Conservation (phyloP, 164 flowering plant genomes). For the Chimonanthus praecox region DNA sequence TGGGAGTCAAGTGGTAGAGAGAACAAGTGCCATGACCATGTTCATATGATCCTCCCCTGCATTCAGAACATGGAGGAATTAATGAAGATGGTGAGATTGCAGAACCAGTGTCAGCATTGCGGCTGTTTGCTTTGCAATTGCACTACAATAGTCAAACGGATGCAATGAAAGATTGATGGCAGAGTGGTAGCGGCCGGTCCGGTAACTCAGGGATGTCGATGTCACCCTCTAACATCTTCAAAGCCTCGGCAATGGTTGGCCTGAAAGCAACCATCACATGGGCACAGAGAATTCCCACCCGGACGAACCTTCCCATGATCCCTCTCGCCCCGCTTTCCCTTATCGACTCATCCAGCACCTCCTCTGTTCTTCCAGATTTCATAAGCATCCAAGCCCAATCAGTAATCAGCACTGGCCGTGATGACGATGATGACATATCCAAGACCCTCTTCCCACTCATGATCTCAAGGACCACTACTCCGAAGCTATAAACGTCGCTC, state of each 20-base stretch:
- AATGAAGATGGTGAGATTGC: too few relatives aligned
- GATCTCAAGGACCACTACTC: slow-evolving; percentile 38
- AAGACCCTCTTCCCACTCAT: slow-evolving; percentile 26
- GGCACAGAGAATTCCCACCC: slow-evolving; percentile 77
- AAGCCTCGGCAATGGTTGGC: slow-evolving; percentile 64
- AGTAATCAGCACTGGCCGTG: slow-evolving; percentile 40
- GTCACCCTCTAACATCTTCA: slow-evolving; percentile 87
- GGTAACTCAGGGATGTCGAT: slow-evolving; percentile 72
- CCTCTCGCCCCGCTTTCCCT: slow-evolving; percentile 38
- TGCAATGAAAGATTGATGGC: slow-evolving; percentile 30
- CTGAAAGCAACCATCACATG: slow-evolving; percentile 85
- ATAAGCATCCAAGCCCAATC: slow-evolving; percentile 85
- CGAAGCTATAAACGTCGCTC: slow-evolving; percentile 45
- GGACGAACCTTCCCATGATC: slow-evolving; percentile 65
- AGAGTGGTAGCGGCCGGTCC: slow-evolving; percentile 61
- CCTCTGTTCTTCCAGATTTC: slow-evolving; percentile 44
- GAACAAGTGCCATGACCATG: too few relatives aligned
- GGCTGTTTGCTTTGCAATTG: background rate
- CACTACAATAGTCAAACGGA: background rate
- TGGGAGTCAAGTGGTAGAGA: too few relatives aligned
- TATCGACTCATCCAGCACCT: slow-evolving; percentile 47
- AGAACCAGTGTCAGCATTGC: too few relatives aligned
- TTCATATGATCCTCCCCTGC: too few relatives aligned
- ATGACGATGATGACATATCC: slow-evolving; percentile 7
- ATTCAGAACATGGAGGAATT: too few relatives aligned